Evolutionary conservation across 176 grass and related monocot species (phyloP).

Genomic region (Areca catechu): DNA sequence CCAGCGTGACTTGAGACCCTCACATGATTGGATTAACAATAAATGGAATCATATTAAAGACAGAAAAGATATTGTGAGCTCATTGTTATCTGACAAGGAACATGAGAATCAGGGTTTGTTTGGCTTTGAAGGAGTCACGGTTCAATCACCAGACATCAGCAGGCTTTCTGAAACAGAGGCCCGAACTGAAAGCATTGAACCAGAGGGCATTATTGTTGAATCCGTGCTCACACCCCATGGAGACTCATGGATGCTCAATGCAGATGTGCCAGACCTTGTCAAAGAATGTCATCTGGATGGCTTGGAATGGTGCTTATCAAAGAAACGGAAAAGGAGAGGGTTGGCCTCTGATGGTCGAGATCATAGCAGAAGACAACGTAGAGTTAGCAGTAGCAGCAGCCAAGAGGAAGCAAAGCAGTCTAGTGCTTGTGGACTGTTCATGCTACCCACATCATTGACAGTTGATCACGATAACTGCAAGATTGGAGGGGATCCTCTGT

Average conservation of each 20-base stretch:
- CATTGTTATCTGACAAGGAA: constrained; percentile 9
- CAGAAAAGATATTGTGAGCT: constrained; percentile 37
- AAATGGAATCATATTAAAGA: constrained; percentile 52
- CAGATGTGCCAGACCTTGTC: constrained; percentile 35
- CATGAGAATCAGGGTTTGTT: constrained; percentile 2
- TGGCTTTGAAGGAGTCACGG: background rate
- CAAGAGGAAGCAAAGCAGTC: constrained; percentile 26
- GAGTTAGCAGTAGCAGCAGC: constrained; percentile 48
- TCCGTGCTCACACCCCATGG: constrained; percentile 14
- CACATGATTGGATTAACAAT: constrained; percentile 61
- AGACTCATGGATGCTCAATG: constrained; percentile 23
- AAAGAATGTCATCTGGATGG: constrained; percentile 45
- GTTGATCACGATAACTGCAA: constrained; percentile 58
- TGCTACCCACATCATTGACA: constrained; percentile 28
- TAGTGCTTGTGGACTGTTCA: constrained; percentile 34
- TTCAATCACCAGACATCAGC: background rate
- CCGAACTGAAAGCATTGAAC: background rate
- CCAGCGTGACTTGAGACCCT: constrained; percentile 46
- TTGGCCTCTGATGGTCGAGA: constrained; percentile 3
- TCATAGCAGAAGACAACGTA: constrained; percentile 32
- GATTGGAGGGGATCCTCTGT: constrained; percentile 40
- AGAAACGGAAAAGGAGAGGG: constrained; percentile 53
- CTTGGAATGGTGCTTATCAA: constrained; percentile 47
- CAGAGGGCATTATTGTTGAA: constrained; percentile 10
- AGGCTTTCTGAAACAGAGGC: constrained; percentile 12